These are phyloP conservation scores for Huntiella savannae DNA, from an alignment of 2,329 filamentous ascomycete genomes.

Conservation along the genomic window DNA sequence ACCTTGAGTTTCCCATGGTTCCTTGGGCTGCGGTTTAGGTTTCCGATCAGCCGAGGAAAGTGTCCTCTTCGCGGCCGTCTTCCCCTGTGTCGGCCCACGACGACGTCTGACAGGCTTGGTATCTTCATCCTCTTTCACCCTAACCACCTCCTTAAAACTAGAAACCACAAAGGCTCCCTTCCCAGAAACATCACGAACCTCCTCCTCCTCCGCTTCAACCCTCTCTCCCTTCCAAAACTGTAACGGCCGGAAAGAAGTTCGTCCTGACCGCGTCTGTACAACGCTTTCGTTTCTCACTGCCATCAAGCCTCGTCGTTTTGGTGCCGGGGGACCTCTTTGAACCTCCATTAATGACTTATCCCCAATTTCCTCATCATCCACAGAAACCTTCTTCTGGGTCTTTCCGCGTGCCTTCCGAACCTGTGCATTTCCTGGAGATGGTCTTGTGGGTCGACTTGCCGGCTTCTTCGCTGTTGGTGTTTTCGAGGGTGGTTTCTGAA, in stretches of 20 bases:
- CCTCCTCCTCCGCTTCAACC: constrained; percentile 47
- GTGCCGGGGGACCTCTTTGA: constrained; percentile 35
- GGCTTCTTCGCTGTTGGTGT: neutral
- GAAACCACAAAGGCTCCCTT: constrained; percentile 32
- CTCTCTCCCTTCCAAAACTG: constrained; percentile 77
- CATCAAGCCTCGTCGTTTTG: constrained; percentile 34
- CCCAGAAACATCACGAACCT: constrained; percentile 20
- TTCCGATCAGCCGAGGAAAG: constrained; percentile 21
- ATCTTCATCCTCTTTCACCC: constrained; percentile 40
- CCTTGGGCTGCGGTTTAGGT: constrained; percentile 30
- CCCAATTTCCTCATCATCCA: constrained; percentile 19
- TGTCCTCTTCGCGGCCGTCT: neutral
- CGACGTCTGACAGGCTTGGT: constrained; percentile 16
- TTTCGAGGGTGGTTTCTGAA: neutral
- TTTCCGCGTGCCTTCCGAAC: constrained; percentile 2
- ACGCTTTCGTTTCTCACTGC: constrained; percentile 29
- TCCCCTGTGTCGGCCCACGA: neutral
- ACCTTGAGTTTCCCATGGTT: constrained; percentile 53
- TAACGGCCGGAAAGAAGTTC: constrained; percentile 59
- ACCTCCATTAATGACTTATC: constrained; percentile 30
- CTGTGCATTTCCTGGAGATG: constrained; percentile 5
- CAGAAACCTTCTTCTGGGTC: constrained; percentile 1
- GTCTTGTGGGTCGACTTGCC: neutral
- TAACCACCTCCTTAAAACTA: constrained; percentile 58
- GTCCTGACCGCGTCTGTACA: constrained; percentile 52